Conservation (phyloP, 768 basidiomycete genomes). For the Auricularia cornea region DNA sequence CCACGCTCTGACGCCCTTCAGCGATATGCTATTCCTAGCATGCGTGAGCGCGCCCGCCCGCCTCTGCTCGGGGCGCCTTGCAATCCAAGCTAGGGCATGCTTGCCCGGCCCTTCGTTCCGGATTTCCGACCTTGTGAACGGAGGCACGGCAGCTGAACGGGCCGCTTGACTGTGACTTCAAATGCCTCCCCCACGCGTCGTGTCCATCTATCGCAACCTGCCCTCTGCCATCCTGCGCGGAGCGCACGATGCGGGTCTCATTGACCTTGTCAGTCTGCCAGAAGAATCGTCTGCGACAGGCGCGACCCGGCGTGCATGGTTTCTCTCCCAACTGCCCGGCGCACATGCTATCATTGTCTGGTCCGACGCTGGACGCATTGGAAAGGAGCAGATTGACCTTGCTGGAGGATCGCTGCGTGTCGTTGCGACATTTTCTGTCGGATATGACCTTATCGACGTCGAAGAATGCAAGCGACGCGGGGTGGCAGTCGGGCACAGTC, state of each 20-base stretch:
- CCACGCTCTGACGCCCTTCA: no score
- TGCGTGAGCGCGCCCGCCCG: no score
- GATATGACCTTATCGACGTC: not conserved
- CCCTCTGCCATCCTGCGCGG: not conserved
- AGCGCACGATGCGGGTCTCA: not conserved
- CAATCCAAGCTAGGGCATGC: no score
- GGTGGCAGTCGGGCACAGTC: not conserved
- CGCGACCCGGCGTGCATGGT: not conserved
- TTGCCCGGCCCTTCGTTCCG: no score
- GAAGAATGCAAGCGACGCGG: not conserved
- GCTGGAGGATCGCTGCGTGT: not conserved
- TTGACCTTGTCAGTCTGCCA: not conserved
- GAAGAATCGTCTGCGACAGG: not conserved
- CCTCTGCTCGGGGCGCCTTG: no score
- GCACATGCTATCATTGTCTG: not conserved
- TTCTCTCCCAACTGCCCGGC: not conserved
- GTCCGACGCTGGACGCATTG: not conserved
- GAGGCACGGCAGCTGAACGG: no score
- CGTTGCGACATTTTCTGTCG: not conserved
- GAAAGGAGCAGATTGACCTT: not conserved
- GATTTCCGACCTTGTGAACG: no score
- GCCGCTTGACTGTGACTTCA: not conserved
- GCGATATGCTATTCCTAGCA: no score
- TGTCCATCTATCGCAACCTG: not conserved
- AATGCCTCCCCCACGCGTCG: not conserved